Evolutionary conservation across 176 grass and related monocot species (phyloP).

Genomic region (Ensete glaucum): DNA sequence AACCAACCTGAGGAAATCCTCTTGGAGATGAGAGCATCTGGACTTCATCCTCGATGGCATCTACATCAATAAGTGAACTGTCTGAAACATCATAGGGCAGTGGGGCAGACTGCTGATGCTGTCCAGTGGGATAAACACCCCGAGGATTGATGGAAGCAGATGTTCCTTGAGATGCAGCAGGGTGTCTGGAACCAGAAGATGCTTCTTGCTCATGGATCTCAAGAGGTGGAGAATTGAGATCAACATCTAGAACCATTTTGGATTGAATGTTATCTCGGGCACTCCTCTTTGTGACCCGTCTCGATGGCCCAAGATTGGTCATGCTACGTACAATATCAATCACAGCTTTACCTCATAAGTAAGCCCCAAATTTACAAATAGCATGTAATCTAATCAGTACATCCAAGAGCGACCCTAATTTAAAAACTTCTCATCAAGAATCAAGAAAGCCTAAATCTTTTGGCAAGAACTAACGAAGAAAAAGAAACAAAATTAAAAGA

Average conservation of each 20-base stretch:
- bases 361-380: background rate
- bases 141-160: background rate
- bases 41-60: conserved; percentile 51
- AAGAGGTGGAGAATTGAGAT: conserved; percentile 5
- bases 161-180: background rate
- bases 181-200: background rate
- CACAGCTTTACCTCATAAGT: background rate
- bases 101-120: background rate
- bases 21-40: conserved; percentile 44
- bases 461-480: no score
- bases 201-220: background rate
- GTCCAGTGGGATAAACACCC: background rate
- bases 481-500: no score
- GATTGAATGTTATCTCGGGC: background rate
- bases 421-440: background rate
- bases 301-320: background rate
- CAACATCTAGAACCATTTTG: conserved; percentile 12
- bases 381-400: background rate
- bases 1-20: conserved; percentile 38
- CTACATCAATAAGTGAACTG: conserved; percentile 43
- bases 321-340: conserved; percentile 5
- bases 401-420: background rate
- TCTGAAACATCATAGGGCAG: conserved; percentile 14
- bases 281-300: background rate
- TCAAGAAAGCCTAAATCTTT: background rate